Evolutionary conservation across 139 green algal species (phyloP), one percentile per base, ranked within the genome.

Genomic region (Zygnema circumcarinatum): DNA sequence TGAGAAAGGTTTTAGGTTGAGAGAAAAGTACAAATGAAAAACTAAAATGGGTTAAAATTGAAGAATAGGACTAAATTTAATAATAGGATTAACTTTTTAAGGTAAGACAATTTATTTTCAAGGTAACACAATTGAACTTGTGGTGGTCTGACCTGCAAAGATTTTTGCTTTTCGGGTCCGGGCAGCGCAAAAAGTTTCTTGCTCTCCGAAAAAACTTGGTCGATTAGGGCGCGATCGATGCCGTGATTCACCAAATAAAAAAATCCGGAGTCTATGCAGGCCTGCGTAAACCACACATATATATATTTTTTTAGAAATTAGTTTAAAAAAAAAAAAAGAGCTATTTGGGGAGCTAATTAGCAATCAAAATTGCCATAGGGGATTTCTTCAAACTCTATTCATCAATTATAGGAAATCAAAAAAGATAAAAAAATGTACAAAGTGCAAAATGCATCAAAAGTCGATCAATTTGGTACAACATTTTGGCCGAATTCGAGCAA

Each of bases 121-220:
- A n/a, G n/a, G n/a, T n/a, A n/a, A n/a, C n/a, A n/a, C n/a, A n/a
- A 62, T 62, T 62, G 7, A 62, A 62, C 16, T 62, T 62, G 16
- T 62, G 7, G 16, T 62, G 7, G 7, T 16, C 47, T 62, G 7
- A 62, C 47, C 47, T 62, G 47, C 7, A 40, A 32, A 33, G 96
- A 83, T 1, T 36, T n/a, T 79, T 92, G 88, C 84, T 98, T 98
- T 7, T 92, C 42, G 0, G 94, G 90, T 21, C 94, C 32, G 1
- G 95, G 94, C 75, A 97, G 90, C 0, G 3, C 72, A 85, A 98
- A 98, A 73, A 98, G 94, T 3, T 40, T n/a, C 2, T 81, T 86
- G 35, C 93, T 92, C 78, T 94, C 76, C 0, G 82, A 74, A 35
- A 96, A 95, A 1, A 93, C 79, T 0, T 82, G 76, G 0, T 91